Evolutionary conservation across 2,329 filamentous ascomycete genomes (phyloP), one percentile per base, ranked within the genome.

Genomic region (Exophiala sideris): DNA sequence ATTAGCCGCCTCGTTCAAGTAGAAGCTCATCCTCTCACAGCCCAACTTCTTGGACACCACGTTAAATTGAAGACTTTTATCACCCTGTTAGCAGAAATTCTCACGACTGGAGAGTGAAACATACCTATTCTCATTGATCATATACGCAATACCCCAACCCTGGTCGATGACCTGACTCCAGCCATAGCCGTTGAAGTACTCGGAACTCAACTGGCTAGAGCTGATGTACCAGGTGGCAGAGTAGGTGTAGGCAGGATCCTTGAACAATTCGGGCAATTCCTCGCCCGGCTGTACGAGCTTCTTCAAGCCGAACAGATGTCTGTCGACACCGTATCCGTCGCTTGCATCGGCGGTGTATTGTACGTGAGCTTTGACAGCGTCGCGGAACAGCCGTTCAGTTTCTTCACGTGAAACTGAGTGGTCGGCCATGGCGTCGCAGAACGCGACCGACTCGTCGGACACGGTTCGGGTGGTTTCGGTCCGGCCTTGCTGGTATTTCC

Each of bases 121-220:
- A 72, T 69, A 89, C 87, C 84, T 91, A 73, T 96, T 95, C 80
- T 97, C 92, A 70, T 99, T 99, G 72, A 99, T 97, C 94, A 99
- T 99, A 72, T 99, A 99, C 36, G 94, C 94, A 68, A 99, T 95
- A 62, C 94, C 94, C 74, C 94, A 99, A 29, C 94, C 94, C 57
- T 87, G 89, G 67, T 97, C 91, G 51, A 97, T 88, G 48, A 99
- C 94, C 77, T 99, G 92, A 69, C 88, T 94, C 94, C 94, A 99
- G 42, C 94, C 94, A 73, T 99, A 99, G 20, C 95, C 94, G 71
- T 99, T 99, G 76, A 97, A 99, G 79, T 89, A 96, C 77, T 99
- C 95, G 33, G 87, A 91, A 74, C 88, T 94, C 70, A 99, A 77
- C 77, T 99, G 95, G 57, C 85, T 90, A 24, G 86, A 90, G 24